Percentiles rank a stretch among this genome's conserved stretches.
These are phyloP conservation scores for Yarrowia porcina DNA, from an alignment of 805 yeast species.

Conservation along the genomic window DNA sequence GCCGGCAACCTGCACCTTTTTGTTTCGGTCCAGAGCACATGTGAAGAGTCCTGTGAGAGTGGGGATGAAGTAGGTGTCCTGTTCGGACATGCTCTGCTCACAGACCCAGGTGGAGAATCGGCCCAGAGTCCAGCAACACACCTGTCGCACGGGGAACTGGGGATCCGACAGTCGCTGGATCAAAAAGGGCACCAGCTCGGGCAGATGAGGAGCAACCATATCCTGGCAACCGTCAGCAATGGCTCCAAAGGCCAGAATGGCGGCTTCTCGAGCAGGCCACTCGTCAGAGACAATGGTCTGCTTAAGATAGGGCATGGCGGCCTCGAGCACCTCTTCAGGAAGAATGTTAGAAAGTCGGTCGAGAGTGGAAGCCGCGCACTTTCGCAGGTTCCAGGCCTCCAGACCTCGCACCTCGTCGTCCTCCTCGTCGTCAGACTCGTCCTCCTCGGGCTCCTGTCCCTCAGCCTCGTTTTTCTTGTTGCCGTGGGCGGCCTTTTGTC, in stretches of 20 bases:
- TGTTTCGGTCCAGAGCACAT: conserved; percentile 77
- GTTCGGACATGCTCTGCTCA: conserved; percentile 39
- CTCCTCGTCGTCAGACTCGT: conserved; percentile 67
- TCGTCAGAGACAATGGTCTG: conserved; percentile 62
- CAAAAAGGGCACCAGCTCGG: conserved; percentile 77
- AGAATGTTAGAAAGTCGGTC: conserved; percentile 70
- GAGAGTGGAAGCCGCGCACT: conserved; percentile 90
- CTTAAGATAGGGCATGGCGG: conserved; percentile 72
- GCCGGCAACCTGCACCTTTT: conserved; percentile 94
- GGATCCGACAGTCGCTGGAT: conserved; percentile 72
- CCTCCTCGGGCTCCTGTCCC: conserved; percentile 49
- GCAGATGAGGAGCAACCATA: conserved; percentile 65
- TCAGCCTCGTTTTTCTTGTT: conserved; percentile 31
- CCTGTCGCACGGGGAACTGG: conserved; percentile 85
- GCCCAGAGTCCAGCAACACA: conserved; percentile 92
- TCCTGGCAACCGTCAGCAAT: conserved; percentile 85
- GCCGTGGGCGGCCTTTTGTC: conserved; percentile 48
- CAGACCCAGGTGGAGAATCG: conserved; percentile 79
- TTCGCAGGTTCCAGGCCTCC: conserved; percentile 85
- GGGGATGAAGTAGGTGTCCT: conserved; percentile 58
- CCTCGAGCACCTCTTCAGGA: conserved; percentile 63
- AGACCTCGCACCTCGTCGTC: conserved; percentile 65
- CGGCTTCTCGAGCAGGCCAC: conserved; percentile 92
- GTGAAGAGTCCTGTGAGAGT: conserved; percentile 72
- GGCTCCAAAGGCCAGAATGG: conserved; percentile 93